Conservation (phyloP, 2,329 filamentous ascomycete genomes). For the Blastomyces parvus region DNA sequence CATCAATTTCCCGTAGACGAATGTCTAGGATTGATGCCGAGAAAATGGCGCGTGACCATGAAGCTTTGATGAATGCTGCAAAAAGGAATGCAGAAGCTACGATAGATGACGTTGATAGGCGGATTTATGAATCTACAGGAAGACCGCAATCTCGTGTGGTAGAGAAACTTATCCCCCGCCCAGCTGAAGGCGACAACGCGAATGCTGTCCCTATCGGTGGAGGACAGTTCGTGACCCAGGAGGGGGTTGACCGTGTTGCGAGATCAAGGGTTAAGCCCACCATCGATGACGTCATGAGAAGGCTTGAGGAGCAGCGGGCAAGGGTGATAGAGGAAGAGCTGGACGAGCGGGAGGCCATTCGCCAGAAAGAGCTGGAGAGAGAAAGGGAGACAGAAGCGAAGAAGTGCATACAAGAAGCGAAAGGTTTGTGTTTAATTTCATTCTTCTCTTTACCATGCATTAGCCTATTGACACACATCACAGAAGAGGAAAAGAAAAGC, state of each 20-base stretch:
- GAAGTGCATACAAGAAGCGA: background rate
- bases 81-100: conserved; percentile 67
- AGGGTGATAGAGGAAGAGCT: conserved; percentile 50
- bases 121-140: conserved; percentile 63
- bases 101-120: conserved; percentile 67
- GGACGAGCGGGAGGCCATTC: conserved; percentile 38
- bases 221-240: conserved; percentile 63
- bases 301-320: conserved; percentile 58
- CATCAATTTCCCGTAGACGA: conserved; percentile 61
- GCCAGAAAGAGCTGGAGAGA: background rate
- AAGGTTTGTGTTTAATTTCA: background rate
- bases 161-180: conserved; percentile 63
- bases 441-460: background rate
- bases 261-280: conserved; percentile 63
- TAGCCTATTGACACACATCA: background rate
- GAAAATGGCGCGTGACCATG: conserved; percentile 63
- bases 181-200: conserved; percentile 54
- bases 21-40: conserved; percentile 59
- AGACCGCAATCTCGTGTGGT: conserved; percentile 55
- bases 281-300: conserved; percentile 68
- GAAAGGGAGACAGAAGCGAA: background rate
- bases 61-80: conserved; percentile 60
- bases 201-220: conserved; percentile 60
- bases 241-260: conserved; percentile 66
- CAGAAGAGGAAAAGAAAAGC: background rate